Conservation (phyloP, 768 basidiomycete species). For the Auricularia sp. region DNA sequence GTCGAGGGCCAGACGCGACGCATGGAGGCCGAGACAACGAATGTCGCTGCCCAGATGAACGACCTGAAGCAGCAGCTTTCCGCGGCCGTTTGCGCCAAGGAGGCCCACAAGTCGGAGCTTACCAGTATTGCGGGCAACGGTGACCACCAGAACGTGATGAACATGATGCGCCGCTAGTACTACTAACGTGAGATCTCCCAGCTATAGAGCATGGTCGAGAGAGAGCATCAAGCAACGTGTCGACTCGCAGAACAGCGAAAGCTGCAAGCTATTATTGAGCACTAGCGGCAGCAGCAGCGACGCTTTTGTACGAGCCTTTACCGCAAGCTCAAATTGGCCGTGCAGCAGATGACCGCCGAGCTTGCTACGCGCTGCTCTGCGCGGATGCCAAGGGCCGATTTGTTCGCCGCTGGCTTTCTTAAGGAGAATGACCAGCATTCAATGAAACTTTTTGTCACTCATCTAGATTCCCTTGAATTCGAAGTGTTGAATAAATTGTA, state of each 20-base stretch:
- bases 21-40: conserved; percentile 51
- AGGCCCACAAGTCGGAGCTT: conserved; percentile 55
- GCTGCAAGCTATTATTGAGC: conserved; percentile 52
- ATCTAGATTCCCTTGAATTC: too few relatives aligned
- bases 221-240: conserved; percentile 50
- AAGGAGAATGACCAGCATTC: too few relatives aligned
- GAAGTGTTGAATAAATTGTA: too few relatives aligned
- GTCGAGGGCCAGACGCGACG: conserved; percentile 54
- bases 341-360: conserved; percentile 46
- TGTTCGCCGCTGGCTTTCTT: too few relatives aligned
- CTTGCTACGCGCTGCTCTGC: conserved; percentile 27
- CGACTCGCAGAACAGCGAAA: conserved; percentile 60
- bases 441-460: too few relatives aligned
- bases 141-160: conserved; percentile 41
- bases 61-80: conserved; percentile 46
- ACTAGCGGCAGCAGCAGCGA: conserved; percentile 44
- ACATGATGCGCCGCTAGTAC: conserved; percentile 53
- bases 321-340: conserved; percentile 50
- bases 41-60: conserved; percentile 41
- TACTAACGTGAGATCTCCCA: conserved; percentile 50
- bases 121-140: conserved; percentile 54
- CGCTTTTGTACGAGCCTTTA: conserved; percentile 51
- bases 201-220: conserved; percentile 50
- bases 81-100: conserved; percentile 49
- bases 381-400: conserved; percentile 16